Base-by-base conservation (phyloP, 2,329 filamentous ascomycete species). In the Xylaria sp. region DNA sequence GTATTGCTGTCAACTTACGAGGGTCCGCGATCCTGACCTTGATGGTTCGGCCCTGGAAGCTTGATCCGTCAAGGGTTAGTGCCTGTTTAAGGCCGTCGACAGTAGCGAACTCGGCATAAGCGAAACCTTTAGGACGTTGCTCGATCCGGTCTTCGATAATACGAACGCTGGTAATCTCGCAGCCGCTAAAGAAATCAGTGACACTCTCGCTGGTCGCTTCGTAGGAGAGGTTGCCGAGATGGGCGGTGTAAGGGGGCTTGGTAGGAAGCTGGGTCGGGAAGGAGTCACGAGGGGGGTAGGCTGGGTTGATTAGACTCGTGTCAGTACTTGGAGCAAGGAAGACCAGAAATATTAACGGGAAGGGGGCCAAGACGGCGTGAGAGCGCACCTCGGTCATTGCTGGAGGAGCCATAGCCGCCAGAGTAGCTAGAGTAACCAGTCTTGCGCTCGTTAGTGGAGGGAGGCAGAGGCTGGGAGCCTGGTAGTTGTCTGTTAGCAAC, bases 71-170 rank as follows among this genome's bases (percentile, higher is more conserved):
- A 72, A 96, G 88, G 68, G 90, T 89, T 73, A 99, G 88, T 66
- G 96, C 96, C 83, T 94, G 92, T 86, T 97, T 97, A 78, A 99
- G 85, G 69, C 95, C 95, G 59, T 98, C 95, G 54, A 96, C 84
- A 61, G 90, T 91, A 74, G 87, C 90, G 78, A 99, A 99, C 82
- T 99, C 96, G 73, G 97, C 95, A 81, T 99, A 99, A 71, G 95
- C 96, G 78, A 99, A 99, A 58, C 96, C 96, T 86, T 99, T 99
- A 73, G 96, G 96, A 78, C 94, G 94, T 82, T 92, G 90, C 79
- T 96, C 92, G 81, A 97, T 87, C 79, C 95, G 96, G 83, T 99
- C 97, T 84, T 98, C 95, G 73, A 99, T 97, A 77, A 99, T 94
- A 77, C 96, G 93, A 74, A 99, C 94, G 80, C 90, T 98, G 74